A percentile compares a stretch with the other conserved stretches of the same genome.
Evolutionary conservation across 208 protist genomes (phyloP).

Genomic region (Acanthamoeba lenticulata): DNA sequence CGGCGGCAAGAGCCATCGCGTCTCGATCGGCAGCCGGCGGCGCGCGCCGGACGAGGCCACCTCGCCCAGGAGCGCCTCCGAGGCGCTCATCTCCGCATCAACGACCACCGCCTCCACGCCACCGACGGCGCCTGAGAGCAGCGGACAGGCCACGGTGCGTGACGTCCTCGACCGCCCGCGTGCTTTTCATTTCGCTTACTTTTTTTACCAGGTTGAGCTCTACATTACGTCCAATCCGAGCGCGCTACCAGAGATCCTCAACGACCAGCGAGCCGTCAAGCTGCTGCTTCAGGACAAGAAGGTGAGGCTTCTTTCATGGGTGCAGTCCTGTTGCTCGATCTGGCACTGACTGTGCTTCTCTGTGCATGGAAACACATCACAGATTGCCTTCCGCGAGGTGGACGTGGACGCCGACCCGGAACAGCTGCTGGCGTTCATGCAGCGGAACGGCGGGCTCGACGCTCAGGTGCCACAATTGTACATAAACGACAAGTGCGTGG

Average conservation of each 20-base stretch:
- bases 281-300: not conserved
- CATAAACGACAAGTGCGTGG: conserved; percentile 18
- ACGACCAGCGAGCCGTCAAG: not conserved
- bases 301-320: no score
- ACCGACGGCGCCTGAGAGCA: no score
- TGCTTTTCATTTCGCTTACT: no score
- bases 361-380: not conserved
- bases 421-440: not conserved
- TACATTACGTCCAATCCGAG: not conserved
- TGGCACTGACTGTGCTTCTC: not conserved
- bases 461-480: conserved; percentile 3
- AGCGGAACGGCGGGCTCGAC: not conserved
- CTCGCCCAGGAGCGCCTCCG: no score
- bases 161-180: no score
- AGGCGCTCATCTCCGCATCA: no score
- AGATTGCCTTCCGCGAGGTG: not conserved
- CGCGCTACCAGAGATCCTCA: not conserved
- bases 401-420: not conserved
- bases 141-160: no score
- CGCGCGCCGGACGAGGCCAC: no score
- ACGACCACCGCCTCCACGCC: no score
- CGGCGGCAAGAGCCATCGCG: not conserved
- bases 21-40: not conserved
- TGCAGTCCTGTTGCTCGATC: not conserved
- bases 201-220: no score